Base-by-base conservation (phyloP, 306 rosid genomes). In the Prunus padus region DNA sequence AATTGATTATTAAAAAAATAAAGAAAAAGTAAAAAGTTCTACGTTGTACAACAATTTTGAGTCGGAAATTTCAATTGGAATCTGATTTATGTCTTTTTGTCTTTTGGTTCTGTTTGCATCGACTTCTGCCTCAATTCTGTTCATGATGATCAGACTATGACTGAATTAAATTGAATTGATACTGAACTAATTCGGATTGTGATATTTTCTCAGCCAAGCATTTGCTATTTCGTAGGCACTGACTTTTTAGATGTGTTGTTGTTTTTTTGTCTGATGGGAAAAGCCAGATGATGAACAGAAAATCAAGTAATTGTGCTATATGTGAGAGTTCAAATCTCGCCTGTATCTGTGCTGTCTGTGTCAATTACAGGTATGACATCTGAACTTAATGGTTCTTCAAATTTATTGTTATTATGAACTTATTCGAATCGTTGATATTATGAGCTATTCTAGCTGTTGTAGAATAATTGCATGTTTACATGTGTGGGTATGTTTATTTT, bases 321-420 rank as follows among this genome's bases (percentile, higher is more conserved):
- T 95, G 99, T 82, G 97, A 89, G 85, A 87, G 84, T 79, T 82
- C 89, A 22, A 92, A 92, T 85, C 88, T 82, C 55, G 84, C 97
- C 81, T 95, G 91, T 18, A 83, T 92, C 40, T 95, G 99, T 74
- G 13, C 86, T 40, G 67, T 78, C 68, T 95, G 99, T 82, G 99
- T 95, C 40, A 95, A 95, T 78, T 87, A 82, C 82, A 92, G 93
- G 99, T 90, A 81, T 44, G 25, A 25, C 47, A 16, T 31, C 28
- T 26, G 40, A n/a, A 19, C 46, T 15, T 9, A 14, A 22, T 8
- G 7, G 5, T 37, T 16, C 31, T 18, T 56, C 13, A 11, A 25
- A 51, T 28, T 50, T 15, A 11, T 50, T 11, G 31, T 54, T 37
- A 23, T 50, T 5, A 49, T 9, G 42, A 8, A 51, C 8, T 18